These are phyloP conservation scores for Ophiostoma ulmi DNA, from an alignment of 2,329 filamentous ascomycete genomes.

Conservation along the genomic window DNA sequence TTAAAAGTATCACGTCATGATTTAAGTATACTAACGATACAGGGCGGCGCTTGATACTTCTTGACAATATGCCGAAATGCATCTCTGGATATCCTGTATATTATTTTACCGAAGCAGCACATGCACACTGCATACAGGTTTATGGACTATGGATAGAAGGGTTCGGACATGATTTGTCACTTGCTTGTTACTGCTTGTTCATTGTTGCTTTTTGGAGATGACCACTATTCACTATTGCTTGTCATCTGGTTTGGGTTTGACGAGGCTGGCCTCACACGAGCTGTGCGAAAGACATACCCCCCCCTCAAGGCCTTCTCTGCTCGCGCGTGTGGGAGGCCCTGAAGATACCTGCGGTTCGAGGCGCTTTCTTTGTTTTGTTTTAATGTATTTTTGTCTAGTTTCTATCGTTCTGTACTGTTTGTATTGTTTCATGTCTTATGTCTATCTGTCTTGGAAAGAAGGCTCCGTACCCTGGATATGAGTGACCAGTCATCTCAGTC, in stretches of 20 bases:
- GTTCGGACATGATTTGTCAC: background rate
- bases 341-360: slow-evolving; percentile 6
- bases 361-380: slow-evolving; percentile 13
- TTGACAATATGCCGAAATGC: background rate
- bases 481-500: background rate
- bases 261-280: slow-evolving; percentile 8
- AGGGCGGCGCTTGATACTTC: slow-evolving; percentile 9
- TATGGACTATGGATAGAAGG: background rate
- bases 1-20: background rate
- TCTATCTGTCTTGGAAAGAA: background rate
- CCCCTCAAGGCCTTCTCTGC: background rate
- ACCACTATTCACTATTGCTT: background rate
- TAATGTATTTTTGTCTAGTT: background rate
- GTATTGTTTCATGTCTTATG: background rate
- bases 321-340: slow-evolving; percentile 1
- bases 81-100: slow-evolving; percentile 11
- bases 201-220: background rate
- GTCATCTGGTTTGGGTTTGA: slow-evolving; percentile 9
- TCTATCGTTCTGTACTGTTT: background rate
- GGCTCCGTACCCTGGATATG: background rate
- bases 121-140: background rate
- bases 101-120: slow-evolving; percentile 2
- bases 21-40: background rate
- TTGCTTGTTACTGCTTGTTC: background rate
- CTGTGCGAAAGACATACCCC: slow-evolving; percentile 12